These are phyloP conservation scores for Sodiomyces alkalinus DNA, from an alignment of 2,329 filamentous ascomycete species.

Conservation along the genomic window DNA sequence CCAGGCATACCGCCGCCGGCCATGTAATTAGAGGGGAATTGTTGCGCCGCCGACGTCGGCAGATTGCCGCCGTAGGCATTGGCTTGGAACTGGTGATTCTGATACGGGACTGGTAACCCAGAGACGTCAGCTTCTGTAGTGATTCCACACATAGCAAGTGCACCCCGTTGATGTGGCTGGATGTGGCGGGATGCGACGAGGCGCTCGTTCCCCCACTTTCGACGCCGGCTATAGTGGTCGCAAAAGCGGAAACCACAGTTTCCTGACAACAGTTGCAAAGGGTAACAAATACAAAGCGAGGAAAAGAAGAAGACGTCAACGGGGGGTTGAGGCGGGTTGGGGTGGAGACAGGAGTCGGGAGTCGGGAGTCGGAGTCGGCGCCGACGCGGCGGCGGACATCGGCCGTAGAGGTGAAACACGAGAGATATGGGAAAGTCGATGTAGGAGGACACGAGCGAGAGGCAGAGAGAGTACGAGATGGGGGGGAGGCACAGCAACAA, in stretches of 20 bases:
- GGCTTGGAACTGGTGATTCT: conserved; percentile 41
- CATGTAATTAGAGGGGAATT: conserved; percentile 38
- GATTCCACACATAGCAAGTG: too few relatives aligned
- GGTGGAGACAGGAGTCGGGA: background rate
- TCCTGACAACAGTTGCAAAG: too few relatives aligned
- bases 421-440: background rate
- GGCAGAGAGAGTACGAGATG: conserved; percentile 1
- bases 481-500: conserved; percentile 3
- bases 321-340: too few relatives aligned
- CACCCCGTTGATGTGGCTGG: too few relatives aligned
- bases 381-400: background rate
- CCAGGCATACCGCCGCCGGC: conserved; percentile 32
- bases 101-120: conserved; percentile 36
- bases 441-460: background rate
- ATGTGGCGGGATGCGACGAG: too few relatives aligned
- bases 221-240: too few relatives aligned
- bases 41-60: conserved; percentile 32
- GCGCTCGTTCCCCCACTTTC: too few relatives aligned
- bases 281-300: too few relatives aligned
- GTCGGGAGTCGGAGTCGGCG: background rate
- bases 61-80: conserved; percentile 40
- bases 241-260: too few relatives aligned
- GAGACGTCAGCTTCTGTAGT: too few relatives aligned
- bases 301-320: too few relatives aligned
- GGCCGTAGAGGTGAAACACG: background rate